These are phyloP conservation scores for Plasmodium vivax DNA, from an alignment of 169 alveolate species.

Conservation along the genomic window DNA sequence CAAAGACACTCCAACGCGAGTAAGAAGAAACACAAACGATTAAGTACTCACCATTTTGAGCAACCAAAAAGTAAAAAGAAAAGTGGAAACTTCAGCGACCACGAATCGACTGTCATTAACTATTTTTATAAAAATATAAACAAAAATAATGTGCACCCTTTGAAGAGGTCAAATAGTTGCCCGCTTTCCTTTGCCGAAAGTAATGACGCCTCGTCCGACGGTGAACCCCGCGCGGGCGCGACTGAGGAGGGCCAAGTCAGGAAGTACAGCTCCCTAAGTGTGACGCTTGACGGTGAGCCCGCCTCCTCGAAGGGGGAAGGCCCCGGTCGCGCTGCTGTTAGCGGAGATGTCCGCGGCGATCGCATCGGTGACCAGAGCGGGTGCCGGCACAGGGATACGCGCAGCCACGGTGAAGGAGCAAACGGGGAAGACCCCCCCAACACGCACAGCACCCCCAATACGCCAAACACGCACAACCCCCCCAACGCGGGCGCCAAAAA, in stretches of 20 bases:
- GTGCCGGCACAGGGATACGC: not conserved
- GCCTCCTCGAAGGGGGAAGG: not conserved
- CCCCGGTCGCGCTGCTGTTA: not conserved
- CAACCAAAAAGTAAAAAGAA: conserved; percentile 3
- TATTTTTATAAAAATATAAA: conserved; percentile 59
- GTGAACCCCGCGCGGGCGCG: not conserved
- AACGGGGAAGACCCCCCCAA: not conserved
- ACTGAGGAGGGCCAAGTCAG: not conserved
- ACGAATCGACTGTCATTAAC: conserved; percentile 55
- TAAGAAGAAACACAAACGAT: not conserved
- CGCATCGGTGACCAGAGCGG: not conserved
- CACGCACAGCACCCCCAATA: not conserved
- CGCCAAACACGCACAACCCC: not conserved
- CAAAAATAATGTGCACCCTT: not conserved
- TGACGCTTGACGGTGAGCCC: not conserved
- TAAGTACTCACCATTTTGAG: not conserved
- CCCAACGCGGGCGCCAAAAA: not conserved
- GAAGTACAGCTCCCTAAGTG: not conserved
- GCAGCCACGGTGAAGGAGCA: not conserved
- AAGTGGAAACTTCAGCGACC: conserved; percentile 62
- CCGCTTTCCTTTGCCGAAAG: conserved; percentile 10
- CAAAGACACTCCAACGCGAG: not conserved
- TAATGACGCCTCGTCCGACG: not conserved
- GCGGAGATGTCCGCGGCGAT: not conserved
- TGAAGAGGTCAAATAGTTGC: conserved; percentile 59